Evolutionary conservation across 495 filamentous ascomycete species (phyloP).

Genomic region (Penicillium coffeae): DNA sequence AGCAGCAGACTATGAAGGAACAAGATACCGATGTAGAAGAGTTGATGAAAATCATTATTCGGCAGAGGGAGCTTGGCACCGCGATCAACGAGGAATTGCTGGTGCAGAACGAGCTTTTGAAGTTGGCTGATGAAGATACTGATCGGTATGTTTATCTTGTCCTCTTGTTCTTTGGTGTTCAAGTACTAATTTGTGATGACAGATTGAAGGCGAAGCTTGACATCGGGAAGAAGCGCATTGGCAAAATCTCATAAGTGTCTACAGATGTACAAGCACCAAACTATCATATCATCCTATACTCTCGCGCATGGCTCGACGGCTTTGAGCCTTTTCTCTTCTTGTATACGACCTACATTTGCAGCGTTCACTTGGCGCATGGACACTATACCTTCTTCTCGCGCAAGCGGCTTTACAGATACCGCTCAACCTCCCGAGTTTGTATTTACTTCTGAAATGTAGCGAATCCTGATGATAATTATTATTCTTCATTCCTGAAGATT

Average conservation of each 20-base stretch:
- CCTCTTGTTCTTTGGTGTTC: background rate
- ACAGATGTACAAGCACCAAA: background rate
- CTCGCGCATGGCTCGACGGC: too few relatives aligned
- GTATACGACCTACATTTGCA: background rate
- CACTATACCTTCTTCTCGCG: constrained; percentile 12
- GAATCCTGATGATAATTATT: background rate
- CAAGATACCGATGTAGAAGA: constrained; percentile 80
- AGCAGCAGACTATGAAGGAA: constrained; percentile 75
- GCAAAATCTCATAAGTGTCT: constrained; percentile 59
- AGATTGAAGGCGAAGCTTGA: constrained; percentile 72
- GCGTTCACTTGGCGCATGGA: constrained; percentile 8
- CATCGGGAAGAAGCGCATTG: constrained; percentile 77
- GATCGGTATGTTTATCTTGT: constrained; percentile 45
- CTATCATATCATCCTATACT: background rate
- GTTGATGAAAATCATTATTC: constrained; percentile 68
- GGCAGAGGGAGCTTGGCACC: constrained; percentile 82
- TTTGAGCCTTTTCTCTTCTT: too few relatives aligned
- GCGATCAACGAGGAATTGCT: constrained; percentile 82
- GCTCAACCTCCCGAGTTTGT: background rate
- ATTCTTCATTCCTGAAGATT: too few relatives aligned
- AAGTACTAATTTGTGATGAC: constrained; percentile 19
- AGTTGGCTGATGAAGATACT: constrained; percentile 69
- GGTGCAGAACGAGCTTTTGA: constrained; percentile 78
- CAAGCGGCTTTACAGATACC: constrained; percentile 1
- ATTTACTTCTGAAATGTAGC: too few relatives aligned